Base-by-base conservation (phyloP, 768 basidiomycete species). In the Cantharellus anzutake region DNA sequence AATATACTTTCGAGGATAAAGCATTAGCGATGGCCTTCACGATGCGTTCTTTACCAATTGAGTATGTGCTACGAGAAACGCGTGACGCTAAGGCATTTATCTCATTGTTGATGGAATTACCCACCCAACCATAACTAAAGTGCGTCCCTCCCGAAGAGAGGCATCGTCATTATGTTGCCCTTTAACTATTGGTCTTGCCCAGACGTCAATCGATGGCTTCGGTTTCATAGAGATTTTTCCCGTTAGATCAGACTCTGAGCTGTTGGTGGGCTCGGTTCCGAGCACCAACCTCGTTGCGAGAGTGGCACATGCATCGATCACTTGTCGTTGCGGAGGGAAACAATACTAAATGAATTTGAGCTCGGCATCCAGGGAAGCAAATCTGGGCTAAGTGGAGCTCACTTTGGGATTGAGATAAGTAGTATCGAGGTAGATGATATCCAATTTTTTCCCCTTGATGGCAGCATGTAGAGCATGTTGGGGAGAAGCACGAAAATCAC, bases 1-100 rank as follows among this genome's bases (percentile, higher is more conserved):
- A 94, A 67, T 88, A 98, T 1, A 99, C 78, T 68, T 86, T 93
- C 29, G 83, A 79, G 51, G 76, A 71, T 11, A 99, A 71, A 0
- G 87, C 84, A 61, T 80, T 76, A 0, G 96, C 96, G 35, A 98
- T 81, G 1, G 87, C 90, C 91, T 78, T 97, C 96, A 96, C 92
- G 44, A 98, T 86, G 34, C 96, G 82, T 70, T 99, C 96, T 69
- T 99, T 99, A 44, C 96, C 96, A 56, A 98, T 90, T 0, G 89
- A 89, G 70, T 99, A 99, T 0, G 96, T 97, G 5, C 91, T 90
- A 61, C 44, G 59, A 40, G 55, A 3, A 3, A 57, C 14, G 52
- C 52, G 11, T 11, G 52, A 55, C 7, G 52, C 14, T 7, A 11
- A 11, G 52, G 14, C 11, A 37, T 7, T 37, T 7, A 37, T 11